Percentiles rank a stretch among this genome's conserved stretches.
These are phyloP conservation scores for Aphanomyces euteiches DNA, from an alignment of 352 stramenopile species.

Conservation along the genomic window DNA sequence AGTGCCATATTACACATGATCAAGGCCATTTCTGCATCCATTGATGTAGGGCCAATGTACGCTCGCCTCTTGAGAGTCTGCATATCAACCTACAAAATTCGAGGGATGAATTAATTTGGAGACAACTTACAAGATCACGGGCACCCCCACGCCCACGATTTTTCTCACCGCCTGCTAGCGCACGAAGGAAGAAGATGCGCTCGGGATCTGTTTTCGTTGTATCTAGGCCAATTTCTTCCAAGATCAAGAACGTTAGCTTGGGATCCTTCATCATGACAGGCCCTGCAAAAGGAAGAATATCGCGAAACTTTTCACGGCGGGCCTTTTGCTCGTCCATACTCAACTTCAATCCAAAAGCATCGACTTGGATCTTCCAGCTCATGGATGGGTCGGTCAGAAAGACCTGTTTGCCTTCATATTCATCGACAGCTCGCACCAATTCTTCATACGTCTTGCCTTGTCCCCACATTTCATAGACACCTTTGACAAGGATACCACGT, in stretches of 20 bases:
- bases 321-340: slow-evolving; percentile 60
- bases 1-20: slow-evolving; percentile 92
- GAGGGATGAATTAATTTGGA: too few relatives aligned
- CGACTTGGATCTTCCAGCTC: slow-evolving; percentile 74
- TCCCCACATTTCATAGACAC: slow-evolving; percentile 77
- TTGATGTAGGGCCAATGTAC: slow-evolving; percentile 96
- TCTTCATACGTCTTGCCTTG: slow-evolving; percentile 46
- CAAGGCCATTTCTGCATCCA: slow-evolving; percentile 96
- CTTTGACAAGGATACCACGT: slow-evolving; percentile 77
- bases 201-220: slow-evolving; percentile 42
- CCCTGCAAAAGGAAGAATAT: slow-evolving; percentile 59
- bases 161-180: slow-evolving; percentile 64
- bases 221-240: slow-evolving; percentile 70
- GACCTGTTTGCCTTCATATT: slow-evolving; percentile 42
- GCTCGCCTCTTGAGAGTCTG: slow-evolving; percentile 92
- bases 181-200: slow-evolving; percentile 67
- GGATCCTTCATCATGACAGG: slow-evolving; percentile 68
- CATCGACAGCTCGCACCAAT: slow-evolving; percentile 46
- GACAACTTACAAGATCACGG: slow-evolving; percentile 45
- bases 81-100: slow-evolving; percentile 51
- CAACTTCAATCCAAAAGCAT: slow-evolving; percentile 78
- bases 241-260: slow-evolving; percentile 64
- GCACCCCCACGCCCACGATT: slow-evolving; percentile 65
- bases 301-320: slow-evolving; percentile 47
- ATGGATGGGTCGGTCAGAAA: slow-evolving; percentile 44